Evolutionary conservation across 2,329 filamentous ascomycete genomes (phyloP).

Genomic region (Chrysoporthe austroafricana): DNA sequence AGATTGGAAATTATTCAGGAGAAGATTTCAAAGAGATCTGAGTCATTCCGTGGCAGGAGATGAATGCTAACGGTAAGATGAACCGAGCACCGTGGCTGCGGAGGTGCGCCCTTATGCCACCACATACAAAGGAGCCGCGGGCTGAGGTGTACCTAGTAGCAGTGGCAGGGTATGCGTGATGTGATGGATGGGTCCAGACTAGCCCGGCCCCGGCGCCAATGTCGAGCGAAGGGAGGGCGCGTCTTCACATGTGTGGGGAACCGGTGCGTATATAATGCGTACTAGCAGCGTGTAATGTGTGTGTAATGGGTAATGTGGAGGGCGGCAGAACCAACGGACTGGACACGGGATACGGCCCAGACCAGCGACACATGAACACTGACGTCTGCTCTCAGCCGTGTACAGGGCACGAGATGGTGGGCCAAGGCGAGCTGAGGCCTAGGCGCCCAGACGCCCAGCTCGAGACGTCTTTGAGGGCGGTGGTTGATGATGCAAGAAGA

Average conservation of each 20-base stretch:
- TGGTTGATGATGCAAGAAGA: neutral
- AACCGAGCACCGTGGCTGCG: conserved; percentile 16
- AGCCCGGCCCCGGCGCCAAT: conserved; percentile 7
- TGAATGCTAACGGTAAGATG: conserved; percentile 20
- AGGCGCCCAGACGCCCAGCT: no score
- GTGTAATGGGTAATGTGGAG: conserved; percentile 3
- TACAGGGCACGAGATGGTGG: neutral
- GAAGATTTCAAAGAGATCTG: conserved; percentile 15
- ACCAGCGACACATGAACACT: no score
- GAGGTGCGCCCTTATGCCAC: conserved; percentile 6
- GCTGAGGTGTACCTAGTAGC: conserved; percentile 1
- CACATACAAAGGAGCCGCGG: neutral
- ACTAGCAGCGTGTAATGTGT: neutral
- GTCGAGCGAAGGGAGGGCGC: neutral
- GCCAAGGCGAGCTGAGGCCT: neutral
- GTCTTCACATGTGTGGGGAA: neutral
- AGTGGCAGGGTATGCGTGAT: conserved; percentile 9
- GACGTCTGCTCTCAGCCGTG: neutral
- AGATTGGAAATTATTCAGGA: conserved; percentile 21
- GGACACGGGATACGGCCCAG: neutral
- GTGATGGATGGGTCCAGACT: neutral
- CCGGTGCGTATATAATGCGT: no score
- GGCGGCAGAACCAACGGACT: no score
- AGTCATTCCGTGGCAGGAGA: conserved; percentile 25
- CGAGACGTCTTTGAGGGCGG: no score